phyloP scores from a whole-genome alignment of 2,329 filamentous ascomycete species.

The Colletotrichum magnum region DNA sequence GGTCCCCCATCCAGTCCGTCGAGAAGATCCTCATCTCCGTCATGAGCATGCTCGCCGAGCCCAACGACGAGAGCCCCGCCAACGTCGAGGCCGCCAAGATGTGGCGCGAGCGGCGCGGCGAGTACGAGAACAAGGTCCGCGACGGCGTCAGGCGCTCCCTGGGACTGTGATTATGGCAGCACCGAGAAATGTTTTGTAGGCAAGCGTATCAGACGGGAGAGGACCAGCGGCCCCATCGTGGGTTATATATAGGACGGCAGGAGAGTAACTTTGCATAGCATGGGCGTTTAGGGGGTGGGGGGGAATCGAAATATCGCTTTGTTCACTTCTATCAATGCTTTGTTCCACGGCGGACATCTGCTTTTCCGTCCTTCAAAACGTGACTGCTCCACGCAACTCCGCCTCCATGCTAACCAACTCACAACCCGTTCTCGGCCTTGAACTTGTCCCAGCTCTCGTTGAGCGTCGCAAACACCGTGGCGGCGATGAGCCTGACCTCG shows the following conservation, averaged over 20 bases:
- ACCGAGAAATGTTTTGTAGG: background rate
- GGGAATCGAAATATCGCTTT: slow-evolving; percentile 37
- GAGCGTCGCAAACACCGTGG: slow-evolving; percentile 75
- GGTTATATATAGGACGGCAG: background rate
- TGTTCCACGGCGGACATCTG: background rate
- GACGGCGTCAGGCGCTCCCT: slow-evolving; percentile 85
- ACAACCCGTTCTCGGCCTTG: slow-evolving; percentile 77
- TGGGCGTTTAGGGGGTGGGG: slow-evolving; percentile 39
- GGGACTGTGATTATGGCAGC: slow-evolving; percentile 68
- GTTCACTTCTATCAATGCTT: slow-evolving; percentile 24
- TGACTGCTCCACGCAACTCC: background rate
- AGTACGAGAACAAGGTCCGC: slow-evolving; percentile 90
- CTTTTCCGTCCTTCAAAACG: background rate
- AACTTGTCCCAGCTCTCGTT: slow-evolving; percentile 84
- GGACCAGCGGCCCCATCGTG: background rate
- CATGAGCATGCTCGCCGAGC: slow-evolving; percentile 98
- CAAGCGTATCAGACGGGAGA: background rate
- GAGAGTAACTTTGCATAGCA: slow-evolving; percentile 41
- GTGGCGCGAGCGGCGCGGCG: slow-evolving; percentile 87
- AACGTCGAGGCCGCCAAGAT: slow-evolving; percentile 97
- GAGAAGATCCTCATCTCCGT: slow-evolving; percentile 98
- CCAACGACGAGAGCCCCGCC: slow-evolving; percentile 96
- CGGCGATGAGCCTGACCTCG: slow-evolving; percentile 76
- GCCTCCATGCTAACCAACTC: slow-evolving; percentile 36
- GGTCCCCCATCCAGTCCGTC: slow-evolving; percentile 96